Base-by-base conservation (phyloP, 208 protist species). In the Tetramitus jugosus region DNA sequence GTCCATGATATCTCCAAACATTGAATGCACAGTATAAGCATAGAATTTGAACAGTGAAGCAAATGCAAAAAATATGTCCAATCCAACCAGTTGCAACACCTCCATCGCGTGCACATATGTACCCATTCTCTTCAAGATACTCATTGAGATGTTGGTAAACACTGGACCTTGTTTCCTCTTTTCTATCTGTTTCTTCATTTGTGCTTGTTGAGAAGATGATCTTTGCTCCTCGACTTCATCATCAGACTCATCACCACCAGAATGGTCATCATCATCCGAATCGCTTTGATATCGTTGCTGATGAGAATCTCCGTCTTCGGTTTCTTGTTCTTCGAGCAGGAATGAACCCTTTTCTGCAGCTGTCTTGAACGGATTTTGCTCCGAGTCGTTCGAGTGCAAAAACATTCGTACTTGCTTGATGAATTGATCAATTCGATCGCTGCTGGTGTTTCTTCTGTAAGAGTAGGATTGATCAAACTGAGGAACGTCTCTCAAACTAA, bases 81-180 rank as follows among this genome's bases (percentile, higher is more conserved):
- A 13, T n/a, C 39, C n/a, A n/a, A n/a, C n/a, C n/a, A n/a, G n/a
- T 71, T 71, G 65, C 6, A 71, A 17, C 6, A 71, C 40, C 39
- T 71, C 65, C 65, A 71, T 71, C 7, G 65, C 65, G 26, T 71
- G 65, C 26, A 71, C 35, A 31, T 71, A 71, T 29, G 35, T 40
- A 35, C 65, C 65, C 20, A 71, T 71, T 42, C 65, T 71, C 26
- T n/a, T 43, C 8, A 71, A n/a, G 20, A 71, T 71, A 2, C n/a
- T 71, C 20, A 42, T 23, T 1, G 65, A 71, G 29, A 49, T n/a
- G 17, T 49, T 49, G 1, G 65, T 71, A 42, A 37, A 42, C 7
- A 71, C 65, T 26, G 26, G n/a, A 0, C 8, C 3, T 17, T 49
- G 10, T n/a, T 43, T 69, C 39, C 35, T 71, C 26, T 45, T 71